Base-by-base conservation (phyloP, 2,329 filamentous ascomycete genomes). In the Colletotrichum tabaci region DNA sequence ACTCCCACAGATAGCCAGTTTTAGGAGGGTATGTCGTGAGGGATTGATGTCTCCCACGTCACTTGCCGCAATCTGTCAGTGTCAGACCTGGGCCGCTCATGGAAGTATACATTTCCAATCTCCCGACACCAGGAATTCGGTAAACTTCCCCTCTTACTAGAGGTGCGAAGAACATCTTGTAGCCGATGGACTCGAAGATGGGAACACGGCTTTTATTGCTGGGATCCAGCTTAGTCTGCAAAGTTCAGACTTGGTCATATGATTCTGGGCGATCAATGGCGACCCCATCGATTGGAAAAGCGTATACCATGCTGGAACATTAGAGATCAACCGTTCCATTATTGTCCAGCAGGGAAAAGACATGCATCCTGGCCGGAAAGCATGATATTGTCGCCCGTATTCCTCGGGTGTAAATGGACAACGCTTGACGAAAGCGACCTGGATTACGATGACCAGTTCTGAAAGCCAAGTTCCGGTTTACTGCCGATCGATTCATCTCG, bases 51-150 rank as follows among this genome's bases (percentile, higher is more conserved):
- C 65, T 4, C 56, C 65, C 23, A 55, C 62, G 16, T 61, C 49
- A 4, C 49, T 35, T 0, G 47, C n/a, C 65, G 72, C 16, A 13
- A 50, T 15, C 10, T 10, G 10, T 63, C 4, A 55, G 23, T 16
- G 10, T 9, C 30, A 30, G 30, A 30, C 30, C 30, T 30, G 30
- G 30, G 30, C 6, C 30, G 5, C 30, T 30, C 30, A 26, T 26
- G 26, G 4, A 4, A 26, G 26, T 26, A 26, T 26, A 4, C 4
- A 15, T 16, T 46, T 18, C 13, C 42, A 38, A 21, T 7, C 87
- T 90, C 52, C 89, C 88, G 9, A 91, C 80, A 74, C 91, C 88
- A 13, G 91, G 80, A n/a, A 90, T 85, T 18, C 82, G 82, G 6
- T 71, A 40, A 0, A 57, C 18, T 16, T 35, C 44, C 2, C 50